These are phyloP conservation scores for Eutypella sp. DNA, from an alignment of 2,329 filamentous ascomycete species.

Conservation along the genomic window DNA sequence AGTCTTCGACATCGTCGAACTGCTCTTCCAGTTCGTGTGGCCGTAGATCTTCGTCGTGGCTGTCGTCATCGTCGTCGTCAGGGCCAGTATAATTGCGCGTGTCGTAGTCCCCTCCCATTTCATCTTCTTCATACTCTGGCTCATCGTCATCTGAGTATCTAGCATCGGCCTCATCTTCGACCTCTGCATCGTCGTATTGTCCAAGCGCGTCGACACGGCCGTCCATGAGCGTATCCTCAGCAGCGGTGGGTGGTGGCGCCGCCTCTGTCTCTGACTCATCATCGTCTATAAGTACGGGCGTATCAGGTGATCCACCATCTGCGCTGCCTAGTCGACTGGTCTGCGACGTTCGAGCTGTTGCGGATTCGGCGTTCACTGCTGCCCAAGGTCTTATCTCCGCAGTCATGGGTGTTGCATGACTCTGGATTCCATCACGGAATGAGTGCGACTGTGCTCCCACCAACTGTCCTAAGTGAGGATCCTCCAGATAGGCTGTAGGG, in stretches of 20 bases:
- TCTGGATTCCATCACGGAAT: slow-evolving; percentile 1
- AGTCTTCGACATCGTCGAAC: slow-evolving; percentile 22
- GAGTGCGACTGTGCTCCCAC: slow-evolving; percentile 3
- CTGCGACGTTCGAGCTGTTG: slow-evolving; percentile 7
- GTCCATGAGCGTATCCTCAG: slow-evolving; percentile 11
- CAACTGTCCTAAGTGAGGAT: slow-evolving; percentile 4
- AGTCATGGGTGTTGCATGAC: neutral
- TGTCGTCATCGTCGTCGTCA: slow-evolving; percentile 28
- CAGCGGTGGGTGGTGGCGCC: slow-evolving; percentile 9
- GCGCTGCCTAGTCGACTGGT: slow-evolving; percentile 13
- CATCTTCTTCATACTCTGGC: slow-evolving; percentile 23
- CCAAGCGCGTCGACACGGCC: slow-evolving; percentile 12
- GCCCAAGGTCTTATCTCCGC: slow-evolving; percentile 17
- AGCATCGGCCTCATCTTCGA: slow-evolving; percentile 21
- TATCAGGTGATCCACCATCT: slow-evolving; percentile 19
- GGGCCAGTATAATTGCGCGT: slow-evolving; percentile 23
- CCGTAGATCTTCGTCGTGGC: slow-evolving; percentile 23
- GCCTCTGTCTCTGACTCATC: slow-evolving; percentile 21
- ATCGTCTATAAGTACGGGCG: slow-evolving; percentile 25
- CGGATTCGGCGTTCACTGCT: slow-evolving; percentile 18
- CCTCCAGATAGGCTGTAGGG: slow-evolving; percentile 19
- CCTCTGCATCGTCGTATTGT: slow-evolving; percentile 21
- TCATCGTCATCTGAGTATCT: slow-evolving; percentile 24
- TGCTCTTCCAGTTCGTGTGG: slow-evolving; percentile 21
- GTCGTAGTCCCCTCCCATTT: slow-evolving; percentile 29